Evolutionary conservation across 257 asterid genomes (phyloP).

Genomic region (Nicotiana attenuata): DNA sequence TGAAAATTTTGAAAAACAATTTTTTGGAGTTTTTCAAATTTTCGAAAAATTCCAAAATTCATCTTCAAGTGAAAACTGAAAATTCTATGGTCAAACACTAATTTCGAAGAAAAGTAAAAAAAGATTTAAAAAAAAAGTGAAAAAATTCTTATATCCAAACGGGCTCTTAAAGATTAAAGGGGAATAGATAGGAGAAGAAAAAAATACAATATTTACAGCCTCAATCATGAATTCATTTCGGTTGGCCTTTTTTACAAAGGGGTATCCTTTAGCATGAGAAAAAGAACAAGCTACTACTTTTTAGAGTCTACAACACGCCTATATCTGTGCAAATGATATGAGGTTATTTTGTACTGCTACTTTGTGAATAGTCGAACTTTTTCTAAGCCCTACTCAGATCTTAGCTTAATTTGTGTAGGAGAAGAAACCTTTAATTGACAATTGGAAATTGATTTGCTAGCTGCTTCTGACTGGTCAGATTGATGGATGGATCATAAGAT

Average conservation of each 20-base stretch:
- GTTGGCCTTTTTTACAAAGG: neutral
- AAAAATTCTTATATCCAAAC: too few relatives aligned
- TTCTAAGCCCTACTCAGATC: neutral
- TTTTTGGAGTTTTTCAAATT: too few relatives aligned
- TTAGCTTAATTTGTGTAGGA: neutral
- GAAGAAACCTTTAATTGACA: neutral
- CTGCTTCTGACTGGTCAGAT: constrained; percentile 9
- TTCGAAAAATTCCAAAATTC: too few relatives aligned
- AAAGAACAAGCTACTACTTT: neutral
- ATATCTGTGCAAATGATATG: neutral
- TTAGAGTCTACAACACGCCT: neutral
- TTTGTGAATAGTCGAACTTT: neutral
- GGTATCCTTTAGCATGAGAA: neutral
- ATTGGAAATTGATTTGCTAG: neutral
- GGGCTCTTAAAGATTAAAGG: too few relatives aligned
- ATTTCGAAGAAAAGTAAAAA: too few relatives aligned
- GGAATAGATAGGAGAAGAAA: too few relatives aligned
- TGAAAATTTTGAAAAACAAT: too few relatives aligned
- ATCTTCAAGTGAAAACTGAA: too few relatives aligned
- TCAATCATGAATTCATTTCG: neutral
- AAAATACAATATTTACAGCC: too few relatives aligned
- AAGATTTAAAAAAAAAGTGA: too few relatives aligned
- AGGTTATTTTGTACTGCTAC: neutral
- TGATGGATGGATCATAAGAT: constrained; percentile 4
- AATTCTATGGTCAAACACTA: too few relatives aligned